Evolutionary conservation across 2,329 filamentous ascomycete genomes (phyloP).

Genomic region (Fusarium udum): DNA sequence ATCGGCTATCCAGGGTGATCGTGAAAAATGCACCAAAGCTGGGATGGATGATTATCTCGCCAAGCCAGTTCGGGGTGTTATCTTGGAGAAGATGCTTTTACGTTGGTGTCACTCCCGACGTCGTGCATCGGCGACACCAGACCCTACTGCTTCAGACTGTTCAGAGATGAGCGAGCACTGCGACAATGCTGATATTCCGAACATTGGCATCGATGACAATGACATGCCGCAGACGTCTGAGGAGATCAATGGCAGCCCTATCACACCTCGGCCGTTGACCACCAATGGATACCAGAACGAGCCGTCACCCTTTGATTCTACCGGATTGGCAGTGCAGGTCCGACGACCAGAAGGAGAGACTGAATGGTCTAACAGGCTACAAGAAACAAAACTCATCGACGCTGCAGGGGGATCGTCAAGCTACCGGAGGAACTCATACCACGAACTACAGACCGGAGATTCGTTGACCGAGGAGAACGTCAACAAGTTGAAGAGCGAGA

Average conservation of each 20-base stretch:
- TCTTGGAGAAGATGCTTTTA: slow-evolving; percentile 75
- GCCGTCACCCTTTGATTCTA: slow-evolving; percentile 54
- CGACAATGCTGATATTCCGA: slow-evolving; percentile 53
- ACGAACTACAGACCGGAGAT: slow-evolving; percentile 51
- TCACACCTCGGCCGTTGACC: slow-evolving; percentile 54
- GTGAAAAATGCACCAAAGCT: slow-evolving; percentile 76
- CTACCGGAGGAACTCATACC: slow-evolving; percentile 48
- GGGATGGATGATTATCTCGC: slow-evolving; percentile 81
- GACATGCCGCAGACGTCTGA: slow-evolving; percentile 37
- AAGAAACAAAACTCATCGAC: slow-evolving; percentile 59
- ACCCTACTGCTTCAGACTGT: slow-evolving; percentile 53
- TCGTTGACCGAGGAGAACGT: slow-evolving; percentile 65
- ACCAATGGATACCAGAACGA: slow-evolving; percentile 51
- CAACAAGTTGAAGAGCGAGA: slow-evolving; percentile 56
- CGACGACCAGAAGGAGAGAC: slow-evolving; percentile 50
- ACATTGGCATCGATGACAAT: slow-evolving; percentile 47
- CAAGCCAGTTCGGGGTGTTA: slow-evolving; percentile 76
- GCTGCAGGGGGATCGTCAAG: slow-evolving; percentile 53
- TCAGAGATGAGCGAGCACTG: slow-evolving; percentile 57
- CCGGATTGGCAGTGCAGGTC: slow-evolving; percentile 49
- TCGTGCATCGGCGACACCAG: slow-evolving; percentile 33
- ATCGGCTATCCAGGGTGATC: slow-evolving; percentile 79
- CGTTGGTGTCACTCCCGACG: slow-evolving; percentile 66
- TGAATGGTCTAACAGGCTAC: slow-evolving; percentile 55
- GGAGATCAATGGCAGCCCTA: slow-evolving; percentile 45